Percentiles rank a stretch among this genome's conserved stretches.
These are phyloP conservation scores for Dittrichia graveolens DNA, from an alignment of 129 eudicot genomes.

Conservation along the genomic window DNA sequence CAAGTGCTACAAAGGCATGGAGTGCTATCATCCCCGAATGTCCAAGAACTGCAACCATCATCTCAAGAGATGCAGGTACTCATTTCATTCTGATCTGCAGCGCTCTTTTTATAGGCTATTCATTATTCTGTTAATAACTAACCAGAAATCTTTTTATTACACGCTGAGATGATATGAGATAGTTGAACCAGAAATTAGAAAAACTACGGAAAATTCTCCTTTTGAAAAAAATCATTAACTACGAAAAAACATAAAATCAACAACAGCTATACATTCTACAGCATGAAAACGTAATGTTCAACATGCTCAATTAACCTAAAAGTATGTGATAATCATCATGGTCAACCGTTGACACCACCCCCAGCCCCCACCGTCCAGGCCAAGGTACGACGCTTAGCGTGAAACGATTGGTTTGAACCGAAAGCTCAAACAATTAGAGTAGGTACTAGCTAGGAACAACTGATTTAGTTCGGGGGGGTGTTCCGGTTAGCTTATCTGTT, in stretches of 20 bases:
- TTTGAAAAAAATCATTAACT: neutral
- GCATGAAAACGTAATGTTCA: too few relatives aligned
- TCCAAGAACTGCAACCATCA: constrained; percentile 25
- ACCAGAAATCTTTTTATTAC: neutral
- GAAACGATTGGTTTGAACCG: too few relatives aligned
- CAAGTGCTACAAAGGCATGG: constrained; percentile 39
- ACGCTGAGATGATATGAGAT: neutral
- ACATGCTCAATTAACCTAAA: too few relatives aligned
- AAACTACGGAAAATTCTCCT: neutral
- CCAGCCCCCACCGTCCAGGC: too few relatives aligned
- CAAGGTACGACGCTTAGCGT: too few relatives aligned
- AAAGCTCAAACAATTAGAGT: too few relatives aligned
- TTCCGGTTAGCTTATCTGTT: too few relatives aligned
- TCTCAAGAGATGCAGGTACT: constrained; percentile 32
- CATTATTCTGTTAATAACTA: neutral
- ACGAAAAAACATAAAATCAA: neutral
- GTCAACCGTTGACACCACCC: too few relatives aligned
- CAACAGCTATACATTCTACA: too few relatives aligned
- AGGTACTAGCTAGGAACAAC: too few relatives aligned
- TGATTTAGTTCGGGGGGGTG: too few relatives aligned
- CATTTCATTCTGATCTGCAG: neutral
- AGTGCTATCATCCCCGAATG: constrained; percentile 26
- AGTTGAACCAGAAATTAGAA: neutral
- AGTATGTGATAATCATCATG: too few relatives aligned
- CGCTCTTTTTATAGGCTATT: neutral